phyloP scores from a whole-genome alignment of 1,139 yeast species.

The Hemisphaericaspora xylanilytica region DNA sequence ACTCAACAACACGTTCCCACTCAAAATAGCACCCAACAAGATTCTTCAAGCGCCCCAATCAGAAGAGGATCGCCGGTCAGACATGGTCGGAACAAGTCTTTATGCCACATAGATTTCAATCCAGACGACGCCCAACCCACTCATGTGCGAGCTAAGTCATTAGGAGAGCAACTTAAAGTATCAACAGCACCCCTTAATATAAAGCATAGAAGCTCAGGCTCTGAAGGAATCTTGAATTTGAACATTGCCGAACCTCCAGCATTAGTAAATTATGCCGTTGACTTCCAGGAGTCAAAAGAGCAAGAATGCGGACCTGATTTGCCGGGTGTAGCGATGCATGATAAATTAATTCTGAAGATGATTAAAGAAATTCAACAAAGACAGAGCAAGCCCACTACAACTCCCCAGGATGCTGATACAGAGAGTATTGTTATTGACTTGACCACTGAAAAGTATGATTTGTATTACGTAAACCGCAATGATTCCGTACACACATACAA shows the following conservation, averaged over 20 bases:
- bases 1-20: too few relatives aligned
- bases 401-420: conserved; percentile 22
- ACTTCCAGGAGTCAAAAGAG: conserved; percentile 35
- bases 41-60: too few relatives aligned
- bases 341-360: conserved; percentile 1
- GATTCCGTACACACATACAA: conserved; percentile 36
- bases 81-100: conserved; percentile 40
- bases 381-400: background rate
- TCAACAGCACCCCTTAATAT: background rate
- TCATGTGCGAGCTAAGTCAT: conserved; percentile 16
- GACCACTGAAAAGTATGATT: conserved; percentile 40
- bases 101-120: conserved; percentile 38
- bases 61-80: conserved; percentile 30
- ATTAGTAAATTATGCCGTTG: conserved; percentile 37
- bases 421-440: conserved; percentile 44
- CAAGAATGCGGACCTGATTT: conserved; percentile 2
- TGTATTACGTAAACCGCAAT: conserved; percentile 35
- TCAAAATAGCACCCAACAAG: too few relatives aligned
- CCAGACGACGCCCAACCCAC: conserved; percentile 5
- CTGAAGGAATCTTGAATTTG: too few relatives aligned
- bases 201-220: conserved; percentile 3
- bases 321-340: conserved; percentile 10
- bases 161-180: conserved; percentile 4
- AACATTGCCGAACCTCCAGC: conserved; percentile 43
- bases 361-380: conserved; percentile 1